A percentile compares a stretch with the other conserved stretches of the same genome.
Evolutionary conservation across 352 stramenopile genomes (phyloP).

Genomic region (Phytophthora crassamura): DNA sequence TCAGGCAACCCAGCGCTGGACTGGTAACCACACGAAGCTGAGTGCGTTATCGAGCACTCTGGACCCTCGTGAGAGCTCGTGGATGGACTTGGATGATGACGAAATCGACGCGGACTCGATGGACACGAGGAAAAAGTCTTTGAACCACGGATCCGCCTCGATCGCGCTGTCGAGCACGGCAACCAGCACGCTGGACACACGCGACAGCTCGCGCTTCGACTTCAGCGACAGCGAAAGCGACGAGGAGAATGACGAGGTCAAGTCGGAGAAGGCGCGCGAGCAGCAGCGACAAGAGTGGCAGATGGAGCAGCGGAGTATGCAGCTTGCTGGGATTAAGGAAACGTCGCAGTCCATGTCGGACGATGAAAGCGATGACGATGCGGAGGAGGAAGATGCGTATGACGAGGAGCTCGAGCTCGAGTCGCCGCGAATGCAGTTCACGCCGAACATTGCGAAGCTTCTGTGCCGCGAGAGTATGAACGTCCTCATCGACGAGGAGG

Average conservation of each 20-base stretch:
- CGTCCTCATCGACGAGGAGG: conserved; percentile 65
- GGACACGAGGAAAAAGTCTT: conserved; percentile 26
- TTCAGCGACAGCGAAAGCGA: conserved; percentile 43
- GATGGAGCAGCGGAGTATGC: conserved; percentile 42
- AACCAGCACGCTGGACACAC: conserved; percentile 33
- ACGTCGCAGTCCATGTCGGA: conserved; percentile 35
- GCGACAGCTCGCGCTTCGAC: conserved; percentile 29
- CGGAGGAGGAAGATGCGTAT: conserved; percentile 38
- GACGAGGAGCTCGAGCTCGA: conserved; percentile 43
- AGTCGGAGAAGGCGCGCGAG: conserved; percentile 36
- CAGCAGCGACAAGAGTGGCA: conserved; percentile 46
- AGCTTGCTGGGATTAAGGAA: conserved; percentile 39
- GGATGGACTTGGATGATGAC: conserved; percentile 43
- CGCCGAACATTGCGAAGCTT: conserved; percentile 50
- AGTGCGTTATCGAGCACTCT: conserved; percentile 37
- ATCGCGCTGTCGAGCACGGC: conserved; percentile 28
- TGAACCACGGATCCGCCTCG: conserved; percentile 22
- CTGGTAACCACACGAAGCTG: conserved; percentile 36
- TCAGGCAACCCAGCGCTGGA: conserved; percentile 20
- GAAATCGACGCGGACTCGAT: conserved; percentile 12
- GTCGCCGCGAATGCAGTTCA: conserved; percentile 51
- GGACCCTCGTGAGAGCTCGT: conserved; percentile 48
- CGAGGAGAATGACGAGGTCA: conserved; percentile 26
- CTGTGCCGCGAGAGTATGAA: conserved; percentile 60
- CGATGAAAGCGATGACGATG: conserved; percentile 41